phyloP scores from a whole-genome alignment of 768 basidiomycete genomes.

The Omphalotus guepiniiformis region DNA sequence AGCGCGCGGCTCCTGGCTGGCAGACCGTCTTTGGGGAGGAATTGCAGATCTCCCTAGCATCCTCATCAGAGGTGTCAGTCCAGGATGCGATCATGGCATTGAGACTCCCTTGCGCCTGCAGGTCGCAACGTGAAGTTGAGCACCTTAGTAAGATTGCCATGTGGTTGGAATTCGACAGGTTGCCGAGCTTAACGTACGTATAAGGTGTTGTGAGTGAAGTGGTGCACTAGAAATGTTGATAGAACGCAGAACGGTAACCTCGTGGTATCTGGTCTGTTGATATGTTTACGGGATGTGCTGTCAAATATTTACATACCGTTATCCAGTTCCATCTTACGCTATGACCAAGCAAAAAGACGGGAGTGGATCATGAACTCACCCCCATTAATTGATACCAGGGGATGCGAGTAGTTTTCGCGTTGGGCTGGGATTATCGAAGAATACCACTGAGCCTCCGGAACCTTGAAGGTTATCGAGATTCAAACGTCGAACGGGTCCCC shows the following conservation, averaged over 20 bases:
- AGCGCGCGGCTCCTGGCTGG: constrained; percentile 17
- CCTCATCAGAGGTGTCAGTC: constrained; percentile 22
- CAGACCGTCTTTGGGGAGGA: constrained; percentile 20
- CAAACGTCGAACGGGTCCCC: constrained; percentile 14
- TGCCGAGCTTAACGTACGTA: constrained; percentile 24
- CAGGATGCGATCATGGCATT: constrained; percentile 21
- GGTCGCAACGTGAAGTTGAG: constrained; percentile 19
- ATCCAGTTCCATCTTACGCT: too few species aligned
- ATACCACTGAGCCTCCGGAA: constrained; percentile 18
- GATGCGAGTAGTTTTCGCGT: constrained; percentile 23
- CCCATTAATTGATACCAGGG: constrained; percentile 22
- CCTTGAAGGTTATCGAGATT: constrained; percentile 15
- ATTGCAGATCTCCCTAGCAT: constrained; percentile 26
- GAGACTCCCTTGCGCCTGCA: constrained; percentile 18
- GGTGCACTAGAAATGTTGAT: background rate
- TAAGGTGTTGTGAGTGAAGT: too few species aligned
- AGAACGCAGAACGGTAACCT: background rate
- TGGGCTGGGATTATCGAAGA: constrained; percentile 28
- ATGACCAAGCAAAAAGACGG: too few species aligned
- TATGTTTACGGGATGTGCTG: background rate
- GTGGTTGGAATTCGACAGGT: constrained; percentile 24
- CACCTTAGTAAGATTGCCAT: constrained; percentile 24
- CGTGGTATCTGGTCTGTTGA: background rate
- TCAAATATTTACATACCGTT: too few species aligned
- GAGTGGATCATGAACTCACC: too few species aligned